These are phyloP conservation scores for Wickerhamiella allomyrinae DNA, from an alignment of 805 yeast species.

Conservation along the genomic window DNA sequence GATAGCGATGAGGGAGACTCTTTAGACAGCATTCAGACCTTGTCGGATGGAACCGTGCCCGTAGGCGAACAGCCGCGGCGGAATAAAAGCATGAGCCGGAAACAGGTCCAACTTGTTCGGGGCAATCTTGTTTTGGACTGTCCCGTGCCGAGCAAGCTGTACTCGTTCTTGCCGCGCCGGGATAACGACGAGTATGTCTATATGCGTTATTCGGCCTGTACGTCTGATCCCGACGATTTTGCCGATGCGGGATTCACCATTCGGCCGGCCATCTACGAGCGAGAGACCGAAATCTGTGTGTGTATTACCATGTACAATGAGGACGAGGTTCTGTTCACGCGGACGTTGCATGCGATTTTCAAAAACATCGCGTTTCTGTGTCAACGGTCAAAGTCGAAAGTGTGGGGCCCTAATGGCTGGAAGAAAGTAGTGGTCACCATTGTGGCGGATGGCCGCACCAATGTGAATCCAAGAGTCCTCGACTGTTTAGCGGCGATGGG, in stretches of 20 bases:
- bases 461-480: constrained; percentile 68
- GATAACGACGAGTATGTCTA: constrained; percentile 87
- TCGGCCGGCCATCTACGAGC: constrained; percentile 60
- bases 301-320: constrained; percentile 98
- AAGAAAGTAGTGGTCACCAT: constrained; percentile 85
- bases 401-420: constrained; percentile 97
- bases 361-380: constrained; percentile 80
- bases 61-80: constrained; percentile 36
- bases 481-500: constrained; percentile 91
- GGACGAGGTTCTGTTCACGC: constrained; percentile 73
- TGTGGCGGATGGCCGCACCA: constrained; percentile 88
- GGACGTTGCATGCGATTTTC: constrained; percentile 92
- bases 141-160: constrained; percentile 82
- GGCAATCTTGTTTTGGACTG: constrained; percentile 85
- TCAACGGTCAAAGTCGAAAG: constrained; percentile 61
- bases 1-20: neutral
- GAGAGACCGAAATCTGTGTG: constrained; percentile 83
- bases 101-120: constrained; percentile 59
- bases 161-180: constrained; percentile 70
- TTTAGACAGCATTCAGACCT: neutral
- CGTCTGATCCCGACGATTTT: constrained; percentile 82
- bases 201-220: constrained; percentile 96
- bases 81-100: constrained; percentile 52
- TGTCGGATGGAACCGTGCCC: constrained; percentile 5
- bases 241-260: constrained; percentile 67